Evolutionary conservation across 495 filamentous ascomycete genomes (phyloP).

Genomic region (Neurospora sp.): DNA sequence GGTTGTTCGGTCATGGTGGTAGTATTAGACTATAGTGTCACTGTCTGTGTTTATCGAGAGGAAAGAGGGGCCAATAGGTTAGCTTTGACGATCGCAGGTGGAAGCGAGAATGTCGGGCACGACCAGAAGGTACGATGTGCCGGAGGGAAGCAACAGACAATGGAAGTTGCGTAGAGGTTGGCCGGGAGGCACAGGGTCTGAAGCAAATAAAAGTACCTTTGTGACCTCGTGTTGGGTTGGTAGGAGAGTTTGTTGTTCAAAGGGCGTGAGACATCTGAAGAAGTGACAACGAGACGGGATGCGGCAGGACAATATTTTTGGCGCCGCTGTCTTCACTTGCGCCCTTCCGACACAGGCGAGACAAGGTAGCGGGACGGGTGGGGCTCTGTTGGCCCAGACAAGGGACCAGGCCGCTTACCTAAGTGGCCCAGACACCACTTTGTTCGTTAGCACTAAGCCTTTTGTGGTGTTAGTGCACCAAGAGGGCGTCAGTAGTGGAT

Average conservation of each 20-base stretch:
- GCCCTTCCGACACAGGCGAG: neutral
- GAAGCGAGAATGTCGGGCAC: neutral
- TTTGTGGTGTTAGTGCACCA: neutral
- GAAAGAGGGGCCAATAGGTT: neutral
- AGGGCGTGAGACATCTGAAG: neutral
- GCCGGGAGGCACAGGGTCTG: neutral
- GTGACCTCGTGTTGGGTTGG: neutral
- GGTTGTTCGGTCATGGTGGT: constrained; percentile 36
- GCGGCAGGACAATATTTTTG: neutral
- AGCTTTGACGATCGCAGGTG: neutral
- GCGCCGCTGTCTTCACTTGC: neutral
- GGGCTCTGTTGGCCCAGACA: neutral
- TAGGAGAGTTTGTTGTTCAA: neutral
- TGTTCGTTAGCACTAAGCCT: neutral
- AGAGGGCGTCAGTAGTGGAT: neutral
- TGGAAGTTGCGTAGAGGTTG: neutral
- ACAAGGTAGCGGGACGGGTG: neutral
- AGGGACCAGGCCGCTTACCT: neutral
- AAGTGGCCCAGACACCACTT: neutral
- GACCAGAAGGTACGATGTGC: neutral
- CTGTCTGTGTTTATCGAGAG: neutral
- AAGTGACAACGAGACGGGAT: neutral
- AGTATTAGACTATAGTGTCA: neutral
- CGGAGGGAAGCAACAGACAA: neutral
- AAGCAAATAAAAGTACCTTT: neutral